A percentile compares a stretch with the other conserved stretches of the same genome.
Conservation (phyloP, 129 eudicot species). For the Flaveria robusta region DNA sequence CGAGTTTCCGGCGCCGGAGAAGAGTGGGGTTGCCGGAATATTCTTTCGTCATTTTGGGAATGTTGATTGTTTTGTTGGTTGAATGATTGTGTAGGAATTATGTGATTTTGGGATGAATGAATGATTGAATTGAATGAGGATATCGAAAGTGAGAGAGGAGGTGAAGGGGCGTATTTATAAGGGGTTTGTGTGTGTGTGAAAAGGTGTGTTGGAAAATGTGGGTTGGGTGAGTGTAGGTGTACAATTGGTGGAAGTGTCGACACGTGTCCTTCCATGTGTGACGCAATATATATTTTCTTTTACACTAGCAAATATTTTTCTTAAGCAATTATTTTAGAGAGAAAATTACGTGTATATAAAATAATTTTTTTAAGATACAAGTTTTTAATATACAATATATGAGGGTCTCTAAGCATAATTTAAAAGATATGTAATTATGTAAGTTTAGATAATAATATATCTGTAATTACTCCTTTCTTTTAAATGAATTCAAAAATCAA, state of each 20-base stretch:
- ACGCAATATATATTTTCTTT: background rate
- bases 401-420: too few relatives aligned
- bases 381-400: too few relatives aligned
- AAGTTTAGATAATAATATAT: too few relatives aligned
- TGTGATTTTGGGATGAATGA: background rate
- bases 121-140: background rate
- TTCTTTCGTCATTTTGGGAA: conserved; percentile 11
- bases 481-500: too few relatives aligned
- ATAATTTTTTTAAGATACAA: too few relatives aligned
- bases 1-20: conserved; percentile 50
- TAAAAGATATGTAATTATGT: too few relatives aligned
- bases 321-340: too few relatives aligned
- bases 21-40: conserved; percentile 18
- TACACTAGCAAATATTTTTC: too few relatives aligned
- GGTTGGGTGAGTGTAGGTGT: conserved; percentile 31
- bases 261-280: conserved; percentile 23
- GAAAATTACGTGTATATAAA: too few relatives aligned
- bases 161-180: conserved; percentile 33
- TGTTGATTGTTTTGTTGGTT: background rate
- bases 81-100: background rate
- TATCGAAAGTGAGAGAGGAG: conserved; percentile 22
- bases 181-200: background rate
- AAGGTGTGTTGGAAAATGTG: background rate
- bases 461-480: too few relatives aligned
- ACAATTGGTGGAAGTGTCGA: background rate